A percentile compares a stretch with the other conserved stretches of the same genome.
phyloP scores from a whole-genome alignment of 2,329 filamentous ascomycete species.

The Botrytis sinoallii region DNA sequence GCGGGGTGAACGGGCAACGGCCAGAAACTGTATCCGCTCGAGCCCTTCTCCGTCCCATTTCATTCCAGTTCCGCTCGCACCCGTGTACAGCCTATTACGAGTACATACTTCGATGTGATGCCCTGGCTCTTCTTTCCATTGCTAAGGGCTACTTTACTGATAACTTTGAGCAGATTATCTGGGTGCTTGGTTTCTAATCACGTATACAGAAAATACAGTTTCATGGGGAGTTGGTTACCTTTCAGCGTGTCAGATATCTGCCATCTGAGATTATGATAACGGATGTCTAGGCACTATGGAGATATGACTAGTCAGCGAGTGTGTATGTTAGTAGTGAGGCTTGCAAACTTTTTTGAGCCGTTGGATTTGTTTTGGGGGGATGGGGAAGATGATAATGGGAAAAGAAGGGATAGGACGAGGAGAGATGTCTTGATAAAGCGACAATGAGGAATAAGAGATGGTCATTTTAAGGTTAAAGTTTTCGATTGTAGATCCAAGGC shows the following conservation, averaged over 20 bases:
- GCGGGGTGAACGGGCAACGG: neutral
- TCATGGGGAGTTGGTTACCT: neutral
- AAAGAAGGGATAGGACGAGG: neutral
- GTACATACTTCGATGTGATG: neutral
- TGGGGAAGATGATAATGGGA: neutral
- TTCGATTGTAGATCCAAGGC: neutral
- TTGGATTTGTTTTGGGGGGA: neutral
- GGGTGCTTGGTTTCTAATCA: neutral
- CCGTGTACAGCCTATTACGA: neutral
- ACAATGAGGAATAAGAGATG: neutral
- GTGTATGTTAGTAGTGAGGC: neutral
- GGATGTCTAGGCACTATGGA: neutral
- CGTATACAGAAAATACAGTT: neutral
- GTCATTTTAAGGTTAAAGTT: neutral
- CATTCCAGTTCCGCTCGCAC: neutral
- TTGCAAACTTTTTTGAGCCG: neutral
- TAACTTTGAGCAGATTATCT: neutral
- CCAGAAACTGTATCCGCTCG: neutral
- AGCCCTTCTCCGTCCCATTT: neutral
- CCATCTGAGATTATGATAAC: neutral
- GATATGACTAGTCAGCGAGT: neutral
- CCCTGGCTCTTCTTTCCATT: neutral
- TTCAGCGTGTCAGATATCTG: neutral
- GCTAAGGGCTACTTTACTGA: neutral
- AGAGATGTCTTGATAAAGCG: neutral